A percentile compares a stretch with the other conserved stretches of the same genome.
Evolutionary conservation across 2,329 filamentous ascomycete genomes (phyloP).

Genomic region (Cordyceps fumosorosea): DNA sequence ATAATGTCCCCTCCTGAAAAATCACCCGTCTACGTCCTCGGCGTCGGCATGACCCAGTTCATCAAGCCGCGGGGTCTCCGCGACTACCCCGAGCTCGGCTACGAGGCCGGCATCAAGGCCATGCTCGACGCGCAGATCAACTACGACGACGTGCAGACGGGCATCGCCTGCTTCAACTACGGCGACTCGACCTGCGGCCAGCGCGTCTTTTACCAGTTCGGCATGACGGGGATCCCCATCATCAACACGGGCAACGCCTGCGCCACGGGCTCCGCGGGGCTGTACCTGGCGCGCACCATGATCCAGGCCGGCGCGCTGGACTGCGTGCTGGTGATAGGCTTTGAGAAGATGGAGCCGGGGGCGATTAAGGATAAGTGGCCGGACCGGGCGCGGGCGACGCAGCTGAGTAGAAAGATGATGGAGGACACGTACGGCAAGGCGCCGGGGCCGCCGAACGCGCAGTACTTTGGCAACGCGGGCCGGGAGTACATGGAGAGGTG

Average conservation of each 20-base stretch:
- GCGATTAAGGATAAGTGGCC: constrained; percentile 76
- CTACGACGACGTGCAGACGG: constrained; percentile 94
- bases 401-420: constrained; percentile 72
- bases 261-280: constrained; percentile 82
- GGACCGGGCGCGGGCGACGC: constrained; percentile 73
- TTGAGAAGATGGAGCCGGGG: constrained; percentile 96
- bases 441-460: constrained; percentile 76
- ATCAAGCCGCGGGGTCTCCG: constrained; percentile 93
- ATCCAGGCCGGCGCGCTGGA: constrained; percentile 75
- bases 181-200: constrained; percentile 93
- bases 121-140: constrained; percentile 85
- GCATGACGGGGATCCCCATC: constrained; percentile 92
- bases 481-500: constrained; percentile 94
- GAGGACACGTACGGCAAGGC: constrained; percentile 70
- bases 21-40: constrained; percentile 67
- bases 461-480: constrained; percentile 93
- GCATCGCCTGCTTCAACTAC: constrained; percentile 93
- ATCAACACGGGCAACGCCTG: constrained; percentile 99
- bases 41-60: constrained; percentile 98
- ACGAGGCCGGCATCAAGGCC: constrained; percentile 85
- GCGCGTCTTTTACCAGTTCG: constrained; percentile 97
- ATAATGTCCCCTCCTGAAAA: neutral
- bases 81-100: constrained; percentile 90
- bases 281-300: constrained; percentile 75
- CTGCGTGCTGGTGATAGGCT: constrained; percentile 85